phyloP scores from a whole-genome alignment of 371 early-diverging fungal species.

The Amoeboradix gromovi region DNA sequence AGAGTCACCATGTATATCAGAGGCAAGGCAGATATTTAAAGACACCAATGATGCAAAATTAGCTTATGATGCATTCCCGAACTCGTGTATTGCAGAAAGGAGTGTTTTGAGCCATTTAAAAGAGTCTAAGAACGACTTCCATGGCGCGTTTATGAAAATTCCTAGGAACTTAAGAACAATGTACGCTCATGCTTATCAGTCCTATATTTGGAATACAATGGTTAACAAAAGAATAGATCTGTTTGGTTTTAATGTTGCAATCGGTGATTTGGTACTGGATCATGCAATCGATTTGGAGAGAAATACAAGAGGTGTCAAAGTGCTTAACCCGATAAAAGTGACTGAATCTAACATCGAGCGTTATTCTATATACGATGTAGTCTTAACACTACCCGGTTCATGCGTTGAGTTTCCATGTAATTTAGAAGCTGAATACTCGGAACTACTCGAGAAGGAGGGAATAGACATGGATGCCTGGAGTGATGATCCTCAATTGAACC shows the following conservation, averaged over 20 bases:
- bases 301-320: conserved; percentile 2
- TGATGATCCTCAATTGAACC: too few species aligned
- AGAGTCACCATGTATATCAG: too few species aligned
- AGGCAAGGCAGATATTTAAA: too few species aligned
- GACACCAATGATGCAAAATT: too few species aligned
- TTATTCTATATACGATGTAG: conserved; percentile 53
- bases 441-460: conserved; percentile 33
- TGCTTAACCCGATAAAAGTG: conserved; percentile 12
- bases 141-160: conserved; percentile 12
- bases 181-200: conserved; percentile 93
- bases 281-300: conserved; percentile 4
- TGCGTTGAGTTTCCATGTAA: conserved; percentile 45
- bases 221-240: conserved; percentile 39
- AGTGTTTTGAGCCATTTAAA: not conserved
- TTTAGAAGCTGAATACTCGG: conserved; percentile 28
- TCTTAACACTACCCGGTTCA: conserved; percentile 64
- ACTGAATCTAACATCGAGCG: conserved; percentile 30
- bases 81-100: conserved; percentile 1
- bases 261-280: conserved; percentile 47
- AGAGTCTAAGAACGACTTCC: conserved; percentile 5
- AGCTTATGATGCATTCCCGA: too few species aligned
- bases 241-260: conserved; percentile 37
- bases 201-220: conserved; percentile 71
- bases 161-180: conserved; percentile 58
- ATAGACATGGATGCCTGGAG: conserved; percentile 20